Conservation (phyloP, 1,139 yeast genomes). For the Saccharomyces uvarum region DNA sequence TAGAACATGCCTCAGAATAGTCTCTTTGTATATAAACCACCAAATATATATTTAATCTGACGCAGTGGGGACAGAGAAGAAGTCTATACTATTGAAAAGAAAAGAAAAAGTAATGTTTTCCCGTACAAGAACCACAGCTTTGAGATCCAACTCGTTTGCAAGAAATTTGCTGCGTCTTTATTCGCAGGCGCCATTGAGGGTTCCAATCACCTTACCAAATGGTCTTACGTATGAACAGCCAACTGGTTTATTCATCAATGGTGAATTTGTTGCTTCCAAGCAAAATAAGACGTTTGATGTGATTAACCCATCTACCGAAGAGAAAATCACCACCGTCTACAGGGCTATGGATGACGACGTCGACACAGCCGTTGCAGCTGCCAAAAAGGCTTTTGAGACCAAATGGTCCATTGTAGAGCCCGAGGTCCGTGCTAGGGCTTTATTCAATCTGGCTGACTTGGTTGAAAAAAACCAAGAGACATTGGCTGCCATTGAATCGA, state of each 20-base stretch:
- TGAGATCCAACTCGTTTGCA: constrained; percentile 6
- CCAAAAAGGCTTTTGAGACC: constrained; percentile 37
- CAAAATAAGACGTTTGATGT: constrained; percentile 38
- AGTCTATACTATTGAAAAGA: background rate
- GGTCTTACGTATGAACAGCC: constrained; percentile 47
- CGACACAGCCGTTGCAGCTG: constrained; percentile 42
- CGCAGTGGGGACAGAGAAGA: background rate
- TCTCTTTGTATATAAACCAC: background rate
- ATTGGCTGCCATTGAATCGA: constrained; percentile 54
- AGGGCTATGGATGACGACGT: constrained; percentile 44
- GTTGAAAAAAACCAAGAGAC: constrained; percentile 49
- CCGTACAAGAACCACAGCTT: constrained; percentile 12
- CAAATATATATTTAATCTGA: background rate
- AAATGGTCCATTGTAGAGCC: constrained; percentile 39
- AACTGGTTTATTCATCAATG: constrained; percentile 44
- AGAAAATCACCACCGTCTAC: constrained; percentile 38
- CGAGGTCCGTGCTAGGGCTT: constrained; percentile 45
- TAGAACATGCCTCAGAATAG: background rate
- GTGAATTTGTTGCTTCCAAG: constrained; percentile 39
- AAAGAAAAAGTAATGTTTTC: constrained; percentile 10
- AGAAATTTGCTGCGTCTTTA: constrained; percentile 21
- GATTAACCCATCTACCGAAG: constrained; percentile 42
- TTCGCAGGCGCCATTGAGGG: constrained; percentile 38
- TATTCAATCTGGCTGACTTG: constrained; percentile 54
- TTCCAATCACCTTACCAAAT: constrained; percentile 46